Evolutionary conservation across 1,139 yeast species (phyloP), one percentile per base, ranked within the genome.

Genomic region (Debaryomyces coudertii): DNA sequence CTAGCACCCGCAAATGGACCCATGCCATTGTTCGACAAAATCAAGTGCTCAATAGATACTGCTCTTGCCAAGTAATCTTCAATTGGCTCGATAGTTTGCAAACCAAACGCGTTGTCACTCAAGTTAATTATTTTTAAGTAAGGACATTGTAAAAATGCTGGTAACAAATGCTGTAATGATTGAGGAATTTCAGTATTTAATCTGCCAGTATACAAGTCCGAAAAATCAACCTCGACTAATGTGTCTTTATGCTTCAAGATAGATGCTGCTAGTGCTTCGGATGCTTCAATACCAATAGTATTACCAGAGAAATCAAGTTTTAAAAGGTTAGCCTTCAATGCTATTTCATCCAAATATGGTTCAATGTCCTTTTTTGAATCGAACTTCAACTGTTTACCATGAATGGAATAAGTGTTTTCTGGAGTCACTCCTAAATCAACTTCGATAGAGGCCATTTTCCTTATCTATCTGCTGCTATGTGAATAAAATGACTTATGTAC

Each of bases 1-100:
- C 96, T 80, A 45, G 95, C 86, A 56, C 99, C 99, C 0, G 98
- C 96, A 66, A 87, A 87, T 25, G 99, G 99, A 18, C 99, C 99
- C 83, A 93, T 85, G 46, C 99, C 99, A 65, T 95, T 93, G 69
- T 93, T 93, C 40, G 97, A 87, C 53, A 95, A 75, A 53, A 89
- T 84, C 64, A 95, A 79, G 62, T 93, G 97, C 65, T 88, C 86
- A 48, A 93, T 71, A 22, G 96, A 83, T 14, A 82, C 77, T 40
- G 95, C 96, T 57, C 83, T 77, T 12, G 88, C 71, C 52, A 95
- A 74, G 59, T 86, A 92, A 30, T 73, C 76, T 61, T 92, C 97
- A 51, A 93, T 79, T 11, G 95, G 95, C 51, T 87, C 96, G 51
- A 93, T 90, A 27, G 98, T 88, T 63, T 95, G 96, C 62, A 93